Base-by-base conservation (phyloP, 2,329 filamentous ascomycete species). In the Diaporthe sp. region DNA sequence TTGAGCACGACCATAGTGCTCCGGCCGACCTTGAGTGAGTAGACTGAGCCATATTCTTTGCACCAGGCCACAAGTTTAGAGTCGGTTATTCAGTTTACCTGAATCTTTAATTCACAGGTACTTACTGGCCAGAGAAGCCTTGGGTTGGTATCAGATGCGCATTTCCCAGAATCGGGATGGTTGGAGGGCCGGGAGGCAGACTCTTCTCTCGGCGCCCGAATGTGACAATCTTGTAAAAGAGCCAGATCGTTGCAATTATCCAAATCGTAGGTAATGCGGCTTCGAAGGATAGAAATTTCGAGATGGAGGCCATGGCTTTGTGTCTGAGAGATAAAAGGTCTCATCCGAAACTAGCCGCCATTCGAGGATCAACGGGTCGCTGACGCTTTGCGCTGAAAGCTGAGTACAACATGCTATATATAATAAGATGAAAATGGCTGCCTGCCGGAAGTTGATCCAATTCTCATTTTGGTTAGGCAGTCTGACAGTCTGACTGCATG, bases 161-260 rank as follows among this genome's bases (percentile, higher is more conserved):
- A 62, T 85, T 85, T 17, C 84, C 85, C 13, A 87, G 78, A 31
- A 86, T 59, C 12, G 85, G 85, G 0, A 85, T 42, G 2, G 83
- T 84, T 28, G 79, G 82, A 69, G 82, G 85, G 17, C 85, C 84
- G 15, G 44, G 55, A 39, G 74, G 74, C 58, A 75, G 59, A 17
- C 71, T 61, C 53, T 61, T 61, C 57, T 75, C 71, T 34, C 74
- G 34, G n/a, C 55, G 58, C n/a, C 74, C 74, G 28, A 75, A 53
- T 58, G 44, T 39, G 19, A 75, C 25, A 10, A 75, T 51, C 49
- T 51, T 68, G 62, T 68, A 68, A 44, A 61, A 42, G 37, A 61
- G n/a, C 58, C 34, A 42, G 37, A 61, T 61, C 22, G 58, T 37
- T 61, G 58, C 19, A 61, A 28, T 28, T 22, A 61, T 61, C n/a